Conservation (phyloP, 768 basidiomycete species). For the Pleurotus sapidus region DNA sequence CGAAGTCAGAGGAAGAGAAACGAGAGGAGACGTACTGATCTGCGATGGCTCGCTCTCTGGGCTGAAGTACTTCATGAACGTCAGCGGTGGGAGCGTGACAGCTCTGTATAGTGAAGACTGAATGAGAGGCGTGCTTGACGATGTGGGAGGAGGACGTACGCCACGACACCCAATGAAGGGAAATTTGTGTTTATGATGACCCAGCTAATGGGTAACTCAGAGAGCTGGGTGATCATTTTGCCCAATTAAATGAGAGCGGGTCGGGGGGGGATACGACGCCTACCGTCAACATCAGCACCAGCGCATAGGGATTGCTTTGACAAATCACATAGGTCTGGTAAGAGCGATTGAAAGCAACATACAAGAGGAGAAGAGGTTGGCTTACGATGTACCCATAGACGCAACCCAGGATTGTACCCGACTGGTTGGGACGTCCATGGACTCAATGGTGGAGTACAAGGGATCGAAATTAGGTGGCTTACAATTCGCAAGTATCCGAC, state of each 20-base stretch:
- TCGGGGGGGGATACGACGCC: slow-evolving; percentile 3
- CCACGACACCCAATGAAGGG: slow-evolving; percentile 39
- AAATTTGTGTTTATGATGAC: slow-evolving; percentile 35
- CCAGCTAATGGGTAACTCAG: slow-evolving; percentile 45
- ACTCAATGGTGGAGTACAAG: not conserved
- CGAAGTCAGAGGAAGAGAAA: not conserved
- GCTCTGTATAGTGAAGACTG: slow-evolving; percentile 21
- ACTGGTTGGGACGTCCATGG: slow-evolving; percentile 11
- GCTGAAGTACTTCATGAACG: slow-evolving; percentile 27
- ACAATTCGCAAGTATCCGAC: slow-evolving; percentile 43
- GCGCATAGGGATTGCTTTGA: slow-evolving; percentile 37
- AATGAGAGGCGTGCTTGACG: not conserved
- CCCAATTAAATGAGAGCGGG: not conserved
- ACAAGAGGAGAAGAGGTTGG: not conserved
- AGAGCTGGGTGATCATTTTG: slow-evolving; percentile 22
- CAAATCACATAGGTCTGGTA: slow-evolving; percentile 35
- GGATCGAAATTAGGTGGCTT: slow-evolving; percentile 6
- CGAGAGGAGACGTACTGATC: slow-evolving; percentile 19
- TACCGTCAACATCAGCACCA: slow-evolving; percentile 38
- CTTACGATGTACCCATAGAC: slow-evolving; percentile 30
- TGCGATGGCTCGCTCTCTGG: slow-evolving; percentile 23
- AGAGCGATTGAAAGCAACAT: not conserved
- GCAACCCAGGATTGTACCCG: slow-evolving; percentile 30
- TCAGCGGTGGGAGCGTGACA: slow-evolving; percentile 41
- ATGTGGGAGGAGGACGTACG: slow-evolving; percentile 26